Conservation (phyloP, 805 yeast genomes). For the Metschnikowia reukaufii region DNA sequence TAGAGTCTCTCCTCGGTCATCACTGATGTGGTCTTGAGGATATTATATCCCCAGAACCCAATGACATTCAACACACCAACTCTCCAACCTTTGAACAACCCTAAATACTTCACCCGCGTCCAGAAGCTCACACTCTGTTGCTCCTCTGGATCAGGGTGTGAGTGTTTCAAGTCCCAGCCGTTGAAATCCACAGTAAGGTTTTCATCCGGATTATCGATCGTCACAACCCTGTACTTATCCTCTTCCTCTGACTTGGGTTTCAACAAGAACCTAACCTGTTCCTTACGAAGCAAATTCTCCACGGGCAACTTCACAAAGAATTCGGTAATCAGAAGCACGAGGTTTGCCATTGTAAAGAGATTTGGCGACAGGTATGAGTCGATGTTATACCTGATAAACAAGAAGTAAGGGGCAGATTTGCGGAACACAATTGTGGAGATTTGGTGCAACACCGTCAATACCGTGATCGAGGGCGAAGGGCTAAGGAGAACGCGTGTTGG, state of each 20-base stretch:
- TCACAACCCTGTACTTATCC: slow-evolving; percentile 40
- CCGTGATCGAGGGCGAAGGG: slow-evolving; percentile 48
- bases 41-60: slow-evolving; percentile 78
- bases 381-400: slow-evolving; percentile 60
- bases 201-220: slow-evolving; percentile 43
- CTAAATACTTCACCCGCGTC: slow-evolving; percentile 32
- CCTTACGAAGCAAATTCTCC: slow-evolving; percentile 81
- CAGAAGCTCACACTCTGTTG: slow-evolving; percentile 43
- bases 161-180: slow-evolving; percentile 14
- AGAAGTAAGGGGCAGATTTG: slow-evolving; percentile 62
- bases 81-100: slow-evolving; percentile 86
- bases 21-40: slow-evolving; percentile 48
- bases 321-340: slow-evolving; percentile 64
- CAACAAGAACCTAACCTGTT: slow-evolving; percentile 69
- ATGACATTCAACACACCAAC: slow-evolving; percentile 75
- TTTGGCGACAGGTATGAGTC: slow-evolving; percentile 66
- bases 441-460: slow-evolving; percentile 59
- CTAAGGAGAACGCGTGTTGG: slow-evolving; percentile 56
- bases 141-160: slow-evolving; percentile 3
- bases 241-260: slow-evolving; percentile 33
- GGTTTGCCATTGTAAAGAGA: slow-evolving; percentile 55
- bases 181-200: slow-evolving; percentile 56
- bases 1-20: slow-evolving; percentile 21
- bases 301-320: slow-evolving; percentile 78
- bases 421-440: slow-evolving; percentile 59